Percentiles rank a stretch among this genome's conserved stretches.
Evolutionary conservation across 2,329 filamentous ascomycete genomes (phyloP).

Genomic region (Xylaria sp.): DNA sequence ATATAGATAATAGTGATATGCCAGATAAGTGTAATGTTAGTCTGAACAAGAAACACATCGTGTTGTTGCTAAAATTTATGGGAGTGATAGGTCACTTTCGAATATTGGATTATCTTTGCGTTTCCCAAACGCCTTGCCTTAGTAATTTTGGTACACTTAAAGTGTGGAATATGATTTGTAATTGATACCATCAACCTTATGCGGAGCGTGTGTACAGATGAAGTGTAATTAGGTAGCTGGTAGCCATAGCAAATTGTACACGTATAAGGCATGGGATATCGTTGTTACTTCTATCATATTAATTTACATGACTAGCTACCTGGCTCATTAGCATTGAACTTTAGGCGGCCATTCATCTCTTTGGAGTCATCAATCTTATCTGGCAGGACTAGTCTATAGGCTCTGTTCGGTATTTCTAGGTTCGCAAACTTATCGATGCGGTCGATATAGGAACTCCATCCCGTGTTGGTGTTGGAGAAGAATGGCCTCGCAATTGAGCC

Average conservation of each 20-base stretch:
- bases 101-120: not conserved
- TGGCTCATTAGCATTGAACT: not conserved
- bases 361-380: not conserved
- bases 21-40: not conserved
- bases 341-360: not conserved
- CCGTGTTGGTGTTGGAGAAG: constrained; percentile 1
- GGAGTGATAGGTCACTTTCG: not conserved
- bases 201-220: not conserved
- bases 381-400: not conserved
- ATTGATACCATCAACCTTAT: not conserved
- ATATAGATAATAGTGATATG: not conserved
- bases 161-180: not conserved
- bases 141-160: not conserved
- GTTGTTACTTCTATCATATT: not conserved
- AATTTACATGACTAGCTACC: not conserved
- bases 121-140: not conserved
- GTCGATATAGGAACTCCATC: constrained; percentile 23
- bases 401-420: not conserved
- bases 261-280: not conserved
- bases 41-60: not conserved
- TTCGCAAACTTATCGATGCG: not conserved
- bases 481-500: constrained; percentile 11
- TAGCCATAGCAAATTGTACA: not conserved
- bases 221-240: not conserved
- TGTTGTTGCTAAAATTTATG: not conserved